Evolutionary conservation across 116 monocot species (phyloP), one percentile per base, ranked within the genome.

Genomic region (Iris pallida): DNA sequence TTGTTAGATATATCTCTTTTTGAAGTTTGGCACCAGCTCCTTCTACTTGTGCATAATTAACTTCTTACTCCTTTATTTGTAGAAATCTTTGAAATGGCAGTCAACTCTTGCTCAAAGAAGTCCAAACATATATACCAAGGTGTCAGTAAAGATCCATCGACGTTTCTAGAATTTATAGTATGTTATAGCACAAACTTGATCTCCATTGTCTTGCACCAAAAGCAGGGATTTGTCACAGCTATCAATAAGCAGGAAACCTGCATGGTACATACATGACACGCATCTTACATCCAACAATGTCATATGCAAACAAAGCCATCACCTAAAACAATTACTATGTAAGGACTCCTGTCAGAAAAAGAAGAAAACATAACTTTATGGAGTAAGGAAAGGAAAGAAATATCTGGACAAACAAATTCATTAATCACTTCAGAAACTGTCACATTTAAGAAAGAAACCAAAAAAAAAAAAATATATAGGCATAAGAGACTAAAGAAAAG

Each of bases 291-390:
- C 8, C 8, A 13, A 65, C 20, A 44, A 55, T 45, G 14, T 10
- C 17, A 58, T 15, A 51, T 16, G 11, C 40, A 47, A 52, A 57
- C 20, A 20, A 66, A 49, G 5, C 16, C 20, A 63, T 47, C 68
- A 16, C 63, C n/a, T 17, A 61, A 30, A 72, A 48, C 17, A 66
- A 20, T 3, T 41, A 19, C 53, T 66, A 53, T 54, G 30, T 55
- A 66, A 46, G 53, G 8, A 67, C 40, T 30, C 68, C 78, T 71
- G 78, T 40, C 4, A 72, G 47, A 53, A 40, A 30, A 67, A 41
- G 16, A 60, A 11, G 30, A 8, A 8, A 65, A 47, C 19, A 43
- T 30, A 30, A 30, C 30, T 41, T 42, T 55, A 48, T 61, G 12
- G 17, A 15, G 5, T 7, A 63, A 2, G 41, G 42, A 5, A 63